Conservation (phyloP, 2,329 filamentous ascomycete genomes). For the Aspergillus tanneri region DNA sequence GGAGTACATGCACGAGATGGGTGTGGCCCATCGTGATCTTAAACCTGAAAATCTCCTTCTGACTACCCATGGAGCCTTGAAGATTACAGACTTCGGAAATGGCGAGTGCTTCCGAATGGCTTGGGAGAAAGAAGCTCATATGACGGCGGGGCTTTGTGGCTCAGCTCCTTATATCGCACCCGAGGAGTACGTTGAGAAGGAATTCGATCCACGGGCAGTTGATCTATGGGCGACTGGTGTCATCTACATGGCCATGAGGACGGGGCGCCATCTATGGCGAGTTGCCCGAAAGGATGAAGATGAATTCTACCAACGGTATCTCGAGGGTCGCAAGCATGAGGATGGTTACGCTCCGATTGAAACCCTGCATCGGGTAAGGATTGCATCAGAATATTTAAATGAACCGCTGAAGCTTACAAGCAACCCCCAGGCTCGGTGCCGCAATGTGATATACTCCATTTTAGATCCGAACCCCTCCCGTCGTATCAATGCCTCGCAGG, state of each 20-base stretch:
- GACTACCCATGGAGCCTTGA: slow-evolving; percentile 86
- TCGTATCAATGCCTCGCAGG: slow-evolving; percentile 91
- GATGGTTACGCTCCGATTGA: slow-evolving; percentile 96
- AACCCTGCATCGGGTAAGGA: slow-evolving; percentile 84
- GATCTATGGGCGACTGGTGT: slow-evolving; percentile 98
- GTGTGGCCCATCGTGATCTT: slow-evolving; percentile 91
- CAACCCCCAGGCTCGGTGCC: slow-evolving; percentile 78
- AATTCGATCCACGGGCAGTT: slow-evolving; percentile 96
- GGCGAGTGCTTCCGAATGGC: slow-evolving; percentile 99
- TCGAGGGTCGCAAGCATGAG: slow-evolving; percentile 89
- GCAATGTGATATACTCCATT: slow-evolving; percentile 98
- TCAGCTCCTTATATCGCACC: slow-evolving; percentile 97
- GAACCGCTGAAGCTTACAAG: slow-evolving; percentile 18
- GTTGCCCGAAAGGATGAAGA: slow-evolving; percentile 97
- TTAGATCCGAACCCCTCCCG: slow-evolving; percentile 90
- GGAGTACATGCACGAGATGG: slow-evolving; percentile 99
- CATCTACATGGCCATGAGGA: slow-evolving; percentile 99
- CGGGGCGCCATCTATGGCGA: slow-evolving; percentile 91
- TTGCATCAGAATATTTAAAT: not conserved
- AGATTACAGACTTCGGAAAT: slow-evolving; percentile 98
- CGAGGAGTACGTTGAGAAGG: slow-evolving; percentile 90
- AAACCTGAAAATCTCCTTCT: slow-evolving; percentile 96
- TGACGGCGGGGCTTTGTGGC: slow-evolving; percentile 95
- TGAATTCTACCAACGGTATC: slow-evolving; percentile 92
- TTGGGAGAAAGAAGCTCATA: slow-evolving; percentile 97